Evolutionary conservation across 164 flowering plant species (phyloP).

Genomic region (Nymphaea thermarum): DNA sequence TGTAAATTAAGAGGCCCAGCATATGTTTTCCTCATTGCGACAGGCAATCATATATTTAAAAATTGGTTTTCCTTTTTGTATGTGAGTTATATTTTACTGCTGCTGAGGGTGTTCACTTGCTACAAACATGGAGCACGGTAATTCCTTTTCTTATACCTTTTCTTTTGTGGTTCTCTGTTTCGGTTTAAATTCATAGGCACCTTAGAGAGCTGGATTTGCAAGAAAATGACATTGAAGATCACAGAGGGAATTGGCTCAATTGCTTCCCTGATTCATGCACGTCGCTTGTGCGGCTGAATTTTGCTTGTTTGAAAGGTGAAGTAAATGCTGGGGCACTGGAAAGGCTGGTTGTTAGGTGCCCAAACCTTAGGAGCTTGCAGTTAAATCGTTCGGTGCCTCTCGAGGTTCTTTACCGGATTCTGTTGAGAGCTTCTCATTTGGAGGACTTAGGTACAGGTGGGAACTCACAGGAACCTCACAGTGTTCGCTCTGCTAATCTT

Average conservation of each 20-base stretch:
- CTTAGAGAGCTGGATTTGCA: conserved; percentile 83
- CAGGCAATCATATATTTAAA: too few relatives aligned
- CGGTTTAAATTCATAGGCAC: conserved; percentile 21
- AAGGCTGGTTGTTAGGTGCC: conserved; percentile 73
- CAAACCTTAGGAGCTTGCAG: conserved; percentile 53
- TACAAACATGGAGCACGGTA: too few relatives aligned
- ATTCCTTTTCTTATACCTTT: neutral
- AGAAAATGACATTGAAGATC: conserved; percentile 73
- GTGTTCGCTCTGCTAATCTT: conserved; percentile 30
- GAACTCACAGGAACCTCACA: conserved; percentile 31
- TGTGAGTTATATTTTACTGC: too few relatives aligned
- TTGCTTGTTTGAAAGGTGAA: conserved; percentile 76
- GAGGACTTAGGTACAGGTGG: conserved; percentile 67
- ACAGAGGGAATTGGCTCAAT: conserved; percentile 68
- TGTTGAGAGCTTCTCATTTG: conserved; percentile 58
- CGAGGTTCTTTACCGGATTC: conserved; percentile 42
- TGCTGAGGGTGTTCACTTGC: too few relatives aligned
- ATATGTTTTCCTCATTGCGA: too few relatives aligned
- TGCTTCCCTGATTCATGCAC: conserved; percentile 71
- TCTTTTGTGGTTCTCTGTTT: neutral
- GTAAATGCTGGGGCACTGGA: conserved; percentile 57
- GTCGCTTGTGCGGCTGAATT: conserved; percentile 66
- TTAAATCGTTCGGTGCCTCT: conserved; percentile 54
- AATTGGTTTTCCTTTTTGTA: too few relatives aligned
- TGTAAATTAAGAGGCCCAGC: too few relatives aligned